phyloP scores from a whole-genome alignment of 78 protist species.

The Diacronema lutheri region DNA sequence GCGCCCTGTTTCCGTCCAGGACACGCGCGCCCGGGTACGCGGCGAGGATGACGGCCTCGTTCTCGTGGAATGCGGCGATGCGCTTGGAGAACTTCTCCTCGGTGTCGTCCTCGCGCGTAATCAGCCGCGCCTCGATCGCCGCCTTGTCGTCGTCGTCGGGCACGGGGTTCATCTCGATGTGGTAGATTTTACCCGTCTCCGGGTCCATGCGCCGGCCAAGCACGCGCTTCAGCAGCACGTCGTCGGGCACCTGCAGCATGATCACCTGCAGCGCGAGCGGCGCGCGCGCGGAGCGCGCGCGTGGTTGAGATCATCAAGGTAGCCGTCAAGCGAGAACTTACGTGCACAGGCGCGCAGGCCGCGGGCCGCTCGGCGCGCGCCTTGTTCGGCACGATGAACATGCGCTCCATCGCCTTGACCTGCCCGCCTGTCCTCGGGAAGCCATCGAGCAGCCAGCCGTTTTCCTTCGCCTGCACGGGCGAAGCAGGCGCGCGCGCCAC shows the following conservation, averaged over 20 bases:
- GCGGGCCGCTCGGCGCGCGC: no score
- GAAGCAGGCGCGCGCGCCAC: no score
- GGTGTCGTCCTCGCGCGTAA: slow-evolving; percentile 46
- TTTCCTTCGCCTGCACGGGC: no score
- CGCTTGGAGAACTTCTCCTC: slow-evolving; percentile 21
- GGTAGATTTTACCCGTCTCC: slow-evolving; percentile 52
- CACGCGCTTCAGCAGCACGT: slow-evolving; percentile 30
- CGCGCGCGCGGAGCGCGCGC: no score
- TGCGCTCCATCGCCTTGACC: slow-evolving; percentile 45
- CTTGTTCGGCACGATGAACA: not conserved
- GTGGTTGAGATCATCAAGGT: no score
- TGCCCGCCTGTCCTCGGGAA: slow-evolving; percentile 75
- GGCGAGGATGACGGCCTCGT: not conserved
- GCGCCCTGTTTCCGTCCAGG: not conserved
- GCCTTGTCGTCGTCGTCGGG: not conserved
- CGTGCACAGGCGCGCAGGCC: no score
- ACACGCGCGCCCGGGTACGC: not conserved
- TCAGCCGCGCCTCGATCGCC: slow-evolving; percentile 19
- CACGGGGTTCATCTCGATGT: slow-evolving; percentile 46
- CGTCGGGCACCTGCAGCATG: slow-evolving; percentile 26
- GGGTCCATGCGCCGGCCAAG: slow-evolving; percentile 62
- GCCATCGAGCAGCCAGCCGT: slow-evolving; percentile 75
- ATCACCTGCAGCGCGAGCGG: no score
- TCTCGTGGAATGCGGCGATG: slow-evolving; percentile 22
- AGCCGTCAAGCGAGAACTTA: not conserved